These are phyloP conservation scores for Giardia duodenalis DNA, from an alignment of 208 protist genomes.

Conservation along the genomic window DNA sequence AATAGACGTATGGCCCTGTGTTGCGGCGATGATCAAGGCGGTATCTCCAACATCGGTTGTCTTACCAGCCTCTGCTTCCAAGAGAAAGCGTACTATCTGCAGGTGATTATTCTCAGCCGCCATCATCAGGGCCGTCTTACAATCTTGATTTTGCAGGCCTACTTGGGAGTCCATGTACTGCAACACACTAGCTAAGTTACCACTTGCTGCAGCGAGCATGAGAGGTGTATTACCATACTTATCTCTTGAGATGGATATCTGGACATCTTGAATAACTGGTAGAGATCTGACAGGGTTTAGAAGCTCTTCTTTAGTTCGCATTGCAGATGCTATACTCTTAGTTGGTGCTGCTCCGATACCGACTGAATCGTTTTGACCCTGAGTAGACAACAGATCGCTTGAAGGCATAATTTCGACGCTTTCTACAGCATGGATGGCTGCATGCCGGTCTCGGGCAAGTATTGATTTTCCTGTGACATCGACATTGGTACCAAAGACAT, in stretches of 20 bases:
- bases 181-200: background rate
- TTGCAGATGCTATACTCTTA: background rate
- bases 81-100: background rate
- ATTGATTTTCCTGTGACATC: background rate
- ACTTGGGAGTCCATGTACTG: background rate
- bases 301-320: background rate
- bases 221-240: background rate
- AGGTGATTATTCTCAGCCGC: background rate
- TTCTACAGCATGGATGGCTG: background rate
- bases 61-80: background rate
- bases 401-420: background rate
- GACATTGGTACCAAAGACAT: background rate
- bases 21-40: background rate
- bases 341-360: background rate
- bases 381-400: background rate
- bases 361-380: too few relatives aligned
- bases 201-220: background rate
- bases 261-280: too few relatives aligned
- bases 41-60: background rate
- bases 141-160: background rate
- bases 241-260: background rate
- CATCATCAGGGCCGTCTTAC: background rate
- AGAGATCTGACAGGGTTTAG: background rate
- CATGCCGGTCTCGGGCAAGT: too few relatives aligned
- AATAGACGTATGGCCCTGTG: background rate